phyloP scores from a whole-genome alignment of 2,329 filamentous ascomycete genomes.

The Gnomoniopsis sp. region DNA sequence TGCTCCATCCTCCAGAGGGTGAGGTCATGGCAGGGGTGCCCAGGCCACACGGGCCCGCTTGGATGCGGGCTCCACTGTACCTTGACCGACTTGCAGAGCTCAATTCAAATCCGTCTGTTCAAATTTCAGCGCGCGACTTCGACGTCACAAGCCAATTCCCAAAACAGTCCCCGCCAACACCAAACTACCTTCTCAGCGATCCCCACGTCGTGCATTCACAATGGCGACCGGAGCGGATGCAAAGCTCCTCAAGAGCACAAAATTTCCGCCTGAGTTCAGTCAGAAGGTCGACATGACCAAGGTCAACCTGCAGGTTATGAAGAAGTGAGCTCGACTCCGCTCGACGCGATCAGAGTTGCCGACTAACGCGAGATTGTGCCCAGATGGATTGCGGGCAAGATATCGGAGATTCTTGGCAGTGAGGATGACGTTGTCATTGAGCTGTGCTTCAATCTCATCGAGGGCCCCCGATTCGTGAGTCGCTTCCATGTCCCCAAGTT shows the following conservation, averaged over 20 bases:
- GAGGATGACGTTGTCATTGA: slow-evolving; percentile 97
- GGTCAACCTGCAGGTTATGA: slow-evolving; percentile 96
- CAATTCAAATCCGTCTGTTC: neutral
- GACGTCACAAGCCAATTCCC: slow-evolving; percentile 2
- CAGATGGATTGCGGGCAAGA: slow-evolving; percentile 90
- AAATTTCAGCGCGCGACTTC: neutral
- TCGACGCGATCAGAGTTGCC: neutral
- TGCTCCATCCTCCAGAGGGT: neutral
- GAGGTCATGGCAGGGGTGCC: slow-evolving; percentile 12
- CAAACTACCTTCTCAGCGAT: slow-evolving; percentile 1
- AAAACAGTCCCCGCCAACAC: neutral
- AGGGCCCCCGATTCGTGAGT: slow-evolving; percentile 73
- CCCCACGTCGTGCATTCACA: slow-evolving; percentile 22
- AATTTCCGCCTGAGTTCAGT: slow-evolving; percentile 90
- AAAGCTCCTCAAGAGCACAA: slow-evolving; percentile 85
- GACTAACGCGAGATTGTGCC: slow-evolving; percentile 13
- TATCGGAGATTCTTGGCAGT: slow-evolving; percentile 81
- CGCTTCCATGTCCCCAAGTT: neutral
- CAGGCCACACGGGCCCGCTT: neutral
- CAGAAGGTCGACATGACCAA: slow-evolving; percentile 97
- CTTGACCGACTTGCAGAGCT: neutral
- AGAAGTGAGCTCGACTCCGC: slow-evolving; percentile 65
- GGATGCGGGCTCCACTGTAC: slow-evolving; percentile 1
- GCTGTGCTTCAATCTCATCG: slow-evolving; percentile 67
- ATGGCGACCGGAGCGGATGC: slow-evolving; percentile 87